A percentile compares a stretch with the other conserved stretches of the same genome.
These are phyloP conservation scores for Rhodotorula glutinis DNA, from an alignment of 1,284 basidiomycete species.

Conservation along the genomic window DNA sequence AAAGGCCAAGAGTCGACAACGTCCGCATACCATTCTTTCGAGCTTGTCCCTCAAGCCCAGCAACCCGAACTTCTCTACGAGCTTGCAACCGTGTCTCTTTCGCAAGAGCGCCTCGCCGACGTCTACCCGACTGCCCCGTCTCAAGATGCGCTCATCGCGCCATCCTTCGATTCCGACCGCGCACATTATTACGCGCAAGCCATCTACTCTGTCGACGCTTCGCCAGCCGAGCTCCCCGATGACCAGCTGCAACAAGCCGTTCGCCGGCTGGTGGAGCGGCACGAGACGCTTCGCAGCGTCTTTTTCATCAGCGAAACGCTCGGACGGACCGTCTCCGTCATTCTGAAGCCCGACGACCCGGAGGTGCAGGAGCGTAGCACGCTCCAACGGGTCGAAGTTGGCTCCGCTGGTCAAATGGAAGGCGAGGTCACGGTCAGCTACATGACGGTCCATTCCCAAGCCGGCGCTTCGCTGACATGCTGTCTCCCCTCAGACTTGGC, in stretches of 20 bases:
- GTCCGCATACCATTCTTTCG: slow-evolving; percentile 13
- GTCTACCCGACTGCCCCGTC: slow-evolving; percentile 38
- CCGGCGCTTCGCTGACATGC: neutral
- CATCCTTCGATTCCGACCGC: slow-evolving; percentile 32
- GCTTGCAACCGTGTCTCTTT: slow-evolving; percentile 12
- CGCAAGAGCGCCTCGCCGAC: slow-evolving; percentile 26
- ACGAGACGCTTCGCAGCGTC: slow-evolving; percentile 34
- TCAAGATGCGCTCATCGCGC: slow-evolving; percentile 40
- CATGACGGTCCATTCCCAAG: too few relatives aligned
- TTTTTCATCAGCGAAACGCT: slow-evolving; percentile 31
- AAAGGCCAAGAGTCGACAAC: neutral
- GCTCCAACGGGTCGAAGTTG: slow-evolving; percentile 7
- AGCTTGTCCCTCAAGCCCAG: slow-evolving; percentile 7
- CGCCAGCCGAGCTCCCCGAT: neutral
- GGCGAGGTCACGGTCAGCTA: slow-evolving; percentile 19
- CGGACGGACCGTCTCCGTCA: slow-evolving; percentile 13
- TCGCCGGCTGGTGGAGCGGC: slow-evolving; percentile 16
- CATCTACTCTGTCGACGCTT: slow-evolving; percentile 22
- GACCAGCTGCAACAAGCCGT: slow-evolving; percentile 20
- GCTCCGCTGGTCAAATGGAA: neutral
- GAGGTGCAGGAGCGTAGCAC: slow-evolving; percentile 18
- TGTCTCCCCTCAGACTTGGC: slow-evolving; percentile 23
- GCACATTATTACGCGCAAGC: slow-evolving; percentile 43
- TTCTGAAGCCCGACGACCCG: slow-evolving; percentile 23
- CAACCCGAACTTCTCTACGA: slow-evolving; percentile 17